Base-by-base conservation (phyloP, 345 rosid species). In the Salix koriyanagi region DNA sequence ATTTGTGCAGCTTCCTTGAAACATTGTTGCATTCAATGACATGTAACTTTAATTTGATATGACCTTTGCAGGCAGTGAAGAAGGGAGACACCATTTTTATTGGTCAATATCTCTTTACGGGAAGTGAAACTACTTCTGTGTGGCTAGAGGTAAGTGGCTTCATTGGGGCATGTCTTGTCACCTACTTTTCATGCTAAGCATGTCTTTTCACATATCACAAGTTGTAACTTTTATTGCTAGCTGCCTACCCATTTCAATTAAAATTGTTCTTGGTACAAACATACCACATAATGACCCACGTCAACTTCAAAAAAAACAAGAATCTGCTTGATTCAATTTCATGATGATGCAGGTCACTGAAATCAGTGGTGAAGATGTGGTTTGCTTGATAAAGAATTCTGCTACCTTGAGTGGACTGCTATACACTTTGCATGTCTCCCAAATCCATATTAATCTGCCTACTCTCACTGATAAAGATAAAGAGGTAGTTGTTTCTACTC, bases 21-120 rank as follows among this genome's bases (percentile, higher is more conserved):
- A 67, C 14, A 37, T 67, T 37, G 30, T 6, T 9, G 25, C 4
- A 58, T 39, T 26, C 16, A n/a, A 36, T 16, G 44, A 21, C 15
- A 5, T 18, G 23, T 70, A 48, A 73, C 60, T 76, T 60, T 69
- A 73, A 39, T 48, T 69, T 64, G 69, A 48, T 64, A 75, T 72
- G 79, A 60, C 71, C 56, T 34, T 82, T 89, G 82, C 87, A 88
- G 95, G 86, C 88, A 21, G 95, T 91, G 84, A 89, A 89, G 81
- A 75, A 81, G 80, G 91, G 92, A 58, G 95, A 91, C 71, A 87
- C 87, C 26, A 89, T 91, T 73, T 91, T 89, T 79, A 85, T 91
- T 36, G 95, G 91, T 44, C 91, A 91, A 80, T 91, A 90, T 61
- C 86, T 90, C 75, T 90, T 89, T 80, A 89, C 94, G 2, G 94